Conservation (phyloP, 2,329 filamentous ascomycete species). For the Diaporthe australafricana region DNA sequence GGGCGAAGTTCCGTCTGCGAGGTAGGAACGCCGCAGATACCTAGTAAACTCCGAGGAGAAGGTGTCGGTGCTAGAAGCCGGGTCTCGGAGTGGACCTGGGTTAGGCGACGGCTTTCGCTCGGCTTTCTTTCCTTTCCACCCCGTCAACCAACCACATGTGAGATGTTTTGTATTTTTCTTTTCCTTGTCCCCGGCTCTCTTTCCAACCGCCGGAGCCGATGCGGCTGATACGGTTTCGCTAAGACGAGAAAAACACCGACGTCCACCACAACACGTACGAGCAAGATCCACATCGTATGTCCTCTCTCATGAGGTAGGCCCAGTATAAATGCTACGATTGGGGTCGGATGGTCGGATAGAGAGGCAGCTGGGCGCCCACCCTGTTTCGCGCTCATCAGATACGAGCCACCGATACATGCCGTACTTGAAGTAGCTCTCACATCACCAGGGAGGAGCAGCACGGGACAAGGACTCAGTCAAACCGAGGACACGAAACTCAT, state of each 20-base stretch:
- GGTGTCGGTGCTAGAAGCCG: not conserved
- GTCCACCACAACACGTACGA: not conserved
- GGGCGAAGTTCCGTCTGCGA: too few species aligned
- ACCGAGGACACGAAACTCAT: not conserved
- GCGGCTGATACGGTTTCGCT: not conserved
- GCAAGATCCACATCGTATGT: constrained; percentile 7
- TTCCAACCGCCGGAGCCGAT: constrained; percentile 5
- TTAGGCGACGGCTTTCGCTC: too few species aligned
- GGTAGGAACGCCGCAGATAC: not conserved
- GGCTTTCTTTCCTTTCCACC: too few species aligned
- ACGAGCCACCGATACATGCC: not conserved
- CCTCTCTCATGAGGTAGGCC: not conserved
- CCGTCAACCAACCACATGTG: too few species aligned
- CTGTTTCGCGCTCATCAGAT: not conserved
- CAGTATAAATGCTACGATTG: not conserved
- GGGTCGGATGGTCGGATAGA: not conserved
- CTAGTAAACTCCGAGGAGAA: not conserved
- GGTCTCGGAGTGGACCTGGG: not conserved
- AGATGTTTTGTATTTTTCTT: not conserved
- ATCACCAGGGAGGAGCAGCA: not conserved
- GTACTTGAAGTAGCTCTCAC: not conserved
- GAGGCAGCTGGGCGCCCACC: too few species aligned
- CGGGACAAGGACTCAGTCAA: not conserved
- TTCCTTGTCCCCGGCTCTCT: too few species aligned
- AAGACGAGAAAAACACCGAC: not conserved